A percentile compares a stretch with the other conserved stretches of the same genome.
Evolutionary conservation across 139 green algal species (phyloP).

Genomic region (Picochlorum sp.): DNA sequence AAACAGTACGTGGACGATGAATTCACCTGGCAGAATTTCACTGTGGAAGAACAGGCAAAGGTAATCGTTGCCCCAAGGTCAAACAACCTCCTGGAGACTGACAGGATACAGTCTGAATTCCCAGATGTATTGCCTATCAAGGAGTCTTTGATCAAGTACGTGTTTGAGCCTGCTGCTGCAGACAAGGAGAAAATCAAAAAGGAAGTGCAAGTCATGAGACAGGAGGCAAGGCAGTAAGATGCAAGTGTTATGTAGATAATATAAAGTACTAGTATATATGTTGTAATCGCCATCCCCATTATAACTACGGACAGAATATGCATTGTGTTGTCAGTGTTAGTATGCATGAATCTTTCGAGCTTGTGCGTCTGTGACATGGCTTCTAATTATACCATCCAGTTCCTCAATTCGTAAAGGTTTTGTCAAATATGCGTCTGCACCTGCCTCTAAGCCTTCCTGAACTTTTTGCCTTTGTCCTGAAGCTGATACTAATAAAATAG

Average conservation of each 20-base stretch:
- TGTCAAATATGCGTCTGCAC: constrained; percentile 55
- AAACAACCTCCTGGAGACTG: constrained; percentile 94
- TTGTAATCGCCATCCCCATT: no score
- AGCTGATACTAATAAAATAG: constrained; percentile 60
- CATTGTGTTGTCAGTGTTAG: neutral
- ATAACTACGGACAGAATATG: no score
- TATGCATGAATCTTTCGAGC: neutral
- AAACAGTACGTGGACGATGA: constrained; percentile 90
- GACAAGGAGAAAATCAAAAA: constrained; percentile 37
- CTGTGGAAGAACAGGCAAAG: constrained; percentile 93
- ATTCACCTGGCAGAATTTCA: constrained; percentile 91
- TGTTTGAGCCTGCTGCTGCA: constrained; percentile 21
- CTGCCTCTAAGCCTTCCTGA: constrained; percentile 44
- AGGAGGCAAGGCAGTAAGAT: constrained; percentile 16
- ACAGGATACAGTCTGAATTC: constrained; percentile 79
- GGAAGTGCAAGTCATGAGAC: constrained; percentile 47
- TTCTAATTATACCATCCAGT: constrained; percentile 43
- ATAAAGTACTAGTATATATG: no score
- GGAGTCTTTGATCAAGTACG: constrained; percentile 81
- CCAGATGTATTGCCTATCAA: constrained; percentile 79
- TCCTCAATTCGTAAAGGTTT: constrained; percentile 54
- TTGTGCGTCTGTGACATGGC: neutral
- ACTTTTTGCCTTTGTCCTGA: constrained; percentile 58
- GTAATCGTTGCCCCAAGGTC: constrained; percentile 89
- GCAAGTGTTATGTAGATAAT: neutral